Evolutionary conservation across 2,329 filamentous ascomycete species (phyloP).

Genomic region (Grosmannia clavigera): DNA sequence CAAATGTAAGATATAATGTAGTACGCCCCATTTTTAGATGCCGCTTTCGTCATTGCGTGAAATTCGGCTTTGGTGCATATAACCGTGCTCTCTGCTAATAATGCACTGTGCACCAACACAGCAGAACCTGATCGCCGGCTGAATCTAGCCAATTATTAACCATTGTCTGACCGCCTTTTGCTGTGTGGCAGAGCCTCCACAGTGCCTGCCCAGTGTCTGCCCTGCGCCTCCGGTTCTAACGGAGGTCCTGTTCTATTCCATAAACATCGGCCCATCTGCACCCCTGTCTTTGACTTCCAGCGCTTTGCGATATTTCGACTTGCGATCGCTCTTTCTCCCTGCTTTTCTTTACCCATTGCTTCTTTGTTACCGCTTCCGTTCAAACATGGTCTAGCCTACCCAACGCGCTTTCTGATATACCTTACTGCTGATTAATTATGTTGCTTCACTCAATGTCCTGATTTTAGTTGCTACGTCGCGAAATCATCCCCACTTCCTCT

Average conservation of each 20-base stretch:
- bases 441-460: neutral
- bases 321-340: neutral
- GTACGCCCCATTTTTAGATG: too few relatives aligned
- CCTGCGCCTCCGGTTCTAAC: neutral
- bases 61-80: neutral
- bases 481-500: neutral
- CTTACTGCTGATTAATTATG: neutral
- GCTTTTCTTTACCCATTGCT: neutral
- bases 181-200: neutral
- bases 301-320: neutral
- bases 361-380: neutral
- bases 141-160: neutral
- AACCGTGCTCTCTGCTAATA: neutral
- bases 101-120: neutral
- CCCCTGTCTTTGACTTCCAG: neutral
- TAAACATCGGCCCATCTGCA: neutral
- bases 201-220: neutral
- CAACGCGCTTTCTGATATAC: neutral
- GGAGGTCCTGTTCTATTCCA: neutral
- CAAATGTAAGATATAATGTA: neutral
- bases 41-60: neutral
- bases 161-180: too few relatives aligned
- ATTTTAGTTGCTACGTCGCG: neutral
- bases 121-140: neutral
- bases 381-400: neutral